Conservation (phyloP, 805 yeast genomes). For the Hanseniaspora valbyensis region DNA sequence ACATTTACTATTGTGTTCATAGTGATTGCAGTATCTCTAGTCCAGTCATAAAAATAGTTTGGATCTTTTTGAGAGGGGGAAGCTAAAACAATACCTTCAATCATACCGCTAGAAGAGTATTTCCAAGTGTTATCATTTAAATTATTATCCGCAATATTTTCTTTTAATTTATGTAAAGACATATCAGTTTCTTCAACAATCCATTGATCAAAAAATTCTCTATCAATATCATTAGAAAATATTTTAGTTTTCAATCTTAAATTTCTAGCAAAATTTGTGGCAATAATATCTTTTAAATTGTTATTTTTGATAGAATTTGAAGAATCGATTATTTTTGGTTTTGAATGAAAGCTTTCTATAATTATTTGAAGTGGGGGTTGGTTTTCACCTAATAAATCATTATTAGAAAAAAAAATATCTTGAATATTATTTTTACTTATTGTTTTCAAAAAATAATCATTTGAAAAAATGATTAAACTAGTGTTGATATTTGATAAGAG, state of each 20-base stretch:
- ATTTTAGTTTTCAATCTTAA: constrained; percentile 7
- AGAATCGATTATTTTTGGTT: background rate
- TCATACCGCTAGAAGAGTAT: constrained; percentile 26
- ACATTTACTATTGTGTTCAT: constrained; percentile 50
- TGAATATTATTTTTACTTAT: too few species aligned
- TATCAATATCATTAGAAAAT: constrained; percentile 2
- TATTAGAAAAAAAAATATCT: too few species aligned
- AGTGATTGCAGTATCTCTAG: constrained; percentile 79
- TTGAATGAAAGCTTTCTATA: background rate
- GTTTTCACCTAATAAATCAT: too few species aligned
- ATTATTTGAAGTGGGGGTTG: background rate
- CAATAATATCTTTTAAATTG: background rate
- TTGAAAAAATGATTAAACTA: too few species aligned
- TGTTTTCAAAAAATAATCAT: too few species aligned
- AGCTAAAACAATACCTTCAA: constrained; percentile 69
- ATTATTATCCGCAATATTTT: constrained; percentile 39
- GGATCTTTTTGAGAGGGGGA: constrained; percentile 65
- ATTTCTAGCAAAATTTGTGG: background rate
- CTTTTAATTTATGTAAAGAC: constrained; percentile 35
- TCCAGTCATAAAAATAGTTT: constrained; percentile 83
- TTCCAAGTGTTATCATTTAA: constrained; percentile 20
- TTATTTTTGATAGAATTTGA: background rate
- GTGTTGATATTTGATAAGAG: too few species aligned
- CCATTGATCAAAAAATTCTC: constrained; percentile 36
- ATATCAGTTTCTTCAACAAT: constrained; percentile 31